Base-by-base conservation (phyloP, 306 rosid species). In the Glycine soja region DNA sequence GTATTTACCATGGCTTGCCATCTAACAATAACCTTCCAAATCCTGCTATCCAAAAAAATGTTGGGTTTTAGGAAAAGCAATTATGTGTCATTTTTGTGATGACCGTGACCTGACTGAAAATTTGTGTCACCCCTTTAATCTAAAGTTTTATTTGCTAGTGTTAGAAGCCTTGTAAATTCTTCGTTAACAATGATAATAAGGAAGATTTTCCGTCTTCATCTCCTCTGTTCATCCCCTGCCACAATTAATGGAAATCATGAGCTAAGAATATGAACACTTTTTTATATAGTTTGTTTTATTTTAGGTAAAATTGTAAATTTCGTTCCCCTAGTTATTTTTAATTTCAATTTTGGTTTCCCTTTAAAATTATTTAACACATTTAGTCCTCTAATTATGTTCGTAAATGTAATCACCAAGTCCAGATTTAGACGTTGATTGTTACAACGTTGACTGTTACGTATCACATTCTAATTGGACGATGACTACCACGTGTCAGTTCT, bases 161-260 rank as follows among this genome's bases (percentile, higher is more conserved):
- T 78, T 69, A 76, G 74, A 50, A 61, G 19, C 72, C 87, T 58
- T 19, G 79, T 72, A 43, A 42, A 36, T 72, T 79, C 81, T 83
- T 59, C 6, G 52, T 69, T 61, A 83, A 19, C 76, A 87, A 47
- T 52, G 79, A 80, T 1, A 87, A 24, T 24, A 76, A 52, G 38
- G 81, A 67, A 50, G 81, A 19, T 52, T 81, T 77, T 81, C 74
- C 79, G 4, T 81, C 86, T 74, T 77, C 81, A 34, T 62, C 83
- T 84, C 48, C 81, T 50, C 54, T 73, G 69, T 46, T 78, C 64
- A 7, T 9, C n/a, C 54, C 83, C 87, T 87, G 86, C 76, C 67
- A 87, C 42, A 8, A 53, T 75, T 68, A 70, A 82, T 40, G 7
- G 1, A 11, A 80, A 72, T 36, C 67, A 67, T 68, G 14, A 45